Evolutionary conservation across 1,139 yeast genomes (phyloP), one percentile per base, ranked within the genome.

Genomic region (Hyphopichia fennica): DNA sequence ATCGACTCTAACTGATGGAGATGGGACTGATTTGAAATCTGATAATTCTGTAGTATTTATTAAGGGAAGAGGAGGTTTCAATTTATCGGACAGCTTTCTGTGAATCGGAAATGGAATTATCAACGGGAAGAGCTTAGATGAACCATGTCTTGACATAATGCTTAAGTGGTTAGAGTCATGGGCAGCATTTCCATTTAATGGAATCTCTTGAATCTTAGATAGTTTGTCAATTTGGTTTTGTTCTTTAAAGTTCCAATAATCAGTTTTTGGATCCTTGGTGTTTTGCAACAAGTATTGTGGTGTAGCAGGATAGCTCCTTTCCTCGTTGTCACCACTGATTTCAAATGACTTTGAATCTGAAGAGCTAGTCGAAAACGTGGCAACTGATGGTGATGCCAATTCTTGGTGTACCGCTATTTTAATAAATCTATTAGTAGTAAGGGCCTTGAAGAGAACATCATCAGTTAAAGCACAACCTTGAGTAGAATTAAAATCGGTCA

Each of bases 401-500:
- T 62, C 73, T 43, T 77, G 81, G 20, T 65, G 61, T 2, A 83
- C 61, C 32, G 64, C 59, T 36, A 83, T 58, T 48, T 79, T 81
- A 10, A 63, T 59, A 4, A 67, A 63, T 19, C 65, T 65, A 42
- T 60, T 61, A 17, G 57, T 52, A 38, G 69, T 70, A 14, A 66
- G 48, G 5, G 66, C 53, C 2, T 56, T 52, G 1, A 69, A 52
- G 2, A 83, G 53, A 2, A 65, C 57, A 28, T 73, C 72, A 32
- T 87, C 69, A 1, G 82, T 68, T 16, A 90, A 61, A 0, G 82
- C 72, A 3, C 71, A 78, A 4, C 96, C 96, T 36, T 80, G 79
- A 3, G 69, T 70, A 38, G 82, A 73, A 14, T 81, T 80, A 57
- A 83, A 81, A 37, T 89, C 96, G 0, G 96, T 87, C 48, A 89